Evolutionary conservation across 2,329 filamentous ascomycete species (phyloP), one percentile per base, ranked within the genome.

Genomic region (Hymenoscyphus salicellus): DNA sequence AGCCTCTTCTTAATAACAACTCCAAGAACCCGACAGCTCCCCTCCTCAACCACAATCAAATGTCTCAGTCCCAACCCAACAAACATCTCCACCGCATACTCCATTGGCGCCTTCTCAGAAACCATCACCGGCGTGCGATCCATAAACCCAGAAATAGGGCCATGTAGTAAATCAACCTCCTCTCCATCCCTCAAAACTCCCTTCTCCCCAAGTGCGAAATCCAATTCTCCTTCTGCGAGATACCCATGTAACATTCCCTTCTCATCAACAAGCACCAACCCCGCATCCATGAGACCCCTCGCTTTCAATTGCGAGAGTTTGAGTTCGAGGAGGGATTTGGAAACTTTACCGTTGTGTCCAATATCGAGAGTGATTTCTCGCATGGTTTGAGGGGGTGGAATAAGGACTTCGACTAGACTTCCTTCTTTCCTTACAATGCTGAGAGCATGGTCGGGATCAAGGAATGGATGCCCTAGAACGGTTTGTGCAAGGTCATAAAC

Each of bases 401-500:
- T 78, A 1, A 86, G 76, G 10, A 79, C 78, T 60, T 80, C 77
- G 0, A 82, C 81, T 0, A 78, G 74, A 23, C 71, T 65, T 11
- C 77, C 75, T 43, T 77, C 69, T 30, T 71, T 70, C 62, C 80
- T 76, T 3, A 83, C 79, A 20, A 78, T 74, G 0, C 71, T 71
- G 20, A 84, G 74, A 1, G 81, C 79, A 64, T 79, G 77, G 58
- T 87, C 83, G 0, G 78, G 69, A 65, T 87, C 84, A 8, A 87
- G 75, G 69, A 87, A 87, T 0, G 84, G 84, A 69, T 86, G 83
- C 0, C 84, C 84, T 0, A 86, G 78, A 3, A 87, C 79, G 2
- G 80, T 80, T 72, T 87, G 84, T n/a, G 84, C 83, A 7, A 87
- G 77, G 69, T 87, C 84, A 69, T 87, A 87, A 0, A 87, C 83